Conservation (phyloP, 768 basidiomycete genomes). For the Roridomyces roridus region DNA sequence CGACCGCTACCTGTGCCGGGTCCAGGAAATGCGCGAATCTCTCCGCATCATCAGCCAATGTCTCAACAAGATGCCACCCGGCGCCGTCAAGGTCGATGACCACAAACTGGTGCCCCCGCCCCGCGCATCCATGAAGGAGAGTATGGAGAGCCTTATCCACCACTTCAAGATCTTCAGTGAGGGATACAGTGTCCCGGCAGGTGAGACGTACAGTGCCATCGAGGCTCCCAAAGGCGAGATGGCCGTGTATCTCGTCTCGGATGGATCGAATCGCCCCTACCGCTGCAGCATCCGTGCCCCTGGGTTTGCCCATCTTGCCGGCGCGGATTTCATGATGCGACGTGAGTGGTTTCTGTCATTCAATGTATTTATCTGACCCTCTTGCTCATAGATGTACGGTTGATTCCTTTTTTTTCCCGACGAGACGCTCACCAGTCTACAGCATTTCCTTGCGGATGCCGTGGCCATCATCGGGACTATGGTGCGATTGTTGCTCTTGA, state of each 20-base stretch:
- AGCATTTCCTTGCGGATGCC: conserved; percentile 93
- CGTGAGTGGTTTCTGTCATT: conserved; percentile 52
- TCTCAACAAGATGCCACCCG: conserved; percentile 95
- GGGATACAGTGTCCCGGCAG: conserved; percentile 95
- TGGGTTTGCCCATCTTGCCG: conserved; percentile 94
- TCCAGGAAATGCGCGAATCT: conserved; percentile 97
- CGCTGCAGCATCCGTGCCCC: conserved; percentile 97
- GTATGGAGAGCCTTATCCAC: conserved; percentile 97
- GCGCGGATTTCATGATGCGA: conserved; percentile 98
- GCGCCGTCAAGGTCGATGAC: conserved; percentile 94
- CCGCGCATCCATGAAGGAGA: conserved; percentile 98
- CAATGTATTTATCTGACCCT: conserved; percentile 3
- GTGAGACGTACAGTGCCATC: conserved; percentile 96
- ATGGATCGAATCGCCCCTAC: conserved; percentile 96
- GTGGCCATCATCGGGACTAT: conserved; percentile 98
- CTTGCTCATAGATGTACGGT: conserved; percentile 48
- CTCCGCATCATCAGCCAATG: conserved; percentile 91
- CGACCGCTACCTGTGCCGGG: conserved; percentile 95
- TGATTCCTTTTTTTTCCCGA: conserved; percentile 17
- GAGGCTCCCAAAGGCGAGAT: conserved; percentile 99
- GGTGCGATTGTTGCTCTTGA: conserved; percentile 53
- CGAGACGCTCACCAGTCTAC: conserved; percentile 24
- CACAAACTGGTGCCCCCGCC: conserved; percentile 97
- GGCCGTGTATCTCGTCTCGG: conserved; percentile 98
- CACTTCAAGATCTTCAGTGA: conserved; percentile 99